These are phyloP conservation scores for Populus trichocarpa DNA, from an alignment of 441 rosid genomes.

Conservation along the genomic window DNA sequence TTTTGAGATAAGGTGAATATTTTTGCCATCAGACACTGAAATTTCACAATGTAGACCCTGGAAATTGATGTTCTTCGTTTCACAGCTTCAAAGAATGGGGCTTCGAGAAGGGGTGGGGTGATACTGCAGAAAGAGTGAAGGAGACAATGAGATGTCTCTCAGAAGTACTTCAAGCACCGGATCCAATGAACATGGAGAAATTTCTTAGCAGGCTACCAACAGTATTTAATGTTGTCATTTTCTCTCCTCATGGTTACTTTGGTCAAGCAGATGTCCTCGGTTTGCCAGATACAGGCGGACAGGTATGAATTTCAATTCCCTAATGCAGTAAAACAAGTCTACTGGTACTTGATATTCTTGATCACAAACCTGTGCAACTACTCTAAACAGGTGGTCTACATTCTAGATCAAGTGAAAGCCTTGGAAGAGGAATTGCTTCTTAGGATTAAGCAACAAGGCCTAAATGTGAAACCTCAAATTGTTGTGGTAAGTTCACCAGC, in stretches of 20 bases:
- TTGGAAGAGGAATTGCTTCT: conserved; percentile 76
- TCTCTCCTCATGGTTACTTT: conserved; percentile 84
- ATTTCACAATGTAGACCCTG: background rate
- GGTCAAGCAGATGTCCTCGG: conserved; percentile 88
- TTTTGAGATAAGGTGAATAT: conserved; percentile 59
- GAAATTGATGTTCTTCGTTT: background rate
- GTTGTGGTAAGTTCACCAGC: conserved; percentile 50
- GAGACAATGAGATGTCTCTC: conserved; percentile 74
- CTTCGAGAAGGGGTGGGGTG: conserved; percentile 80
- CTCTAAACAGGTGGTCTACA: conserved; percentile 62
- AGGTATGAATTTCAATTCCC: conserved; percentile 29
- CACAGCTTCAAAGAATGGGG: conserved; percentile 86
- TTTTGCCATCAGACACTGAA: background rate
- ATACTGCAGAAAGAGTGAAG: conserved; percentile 30
- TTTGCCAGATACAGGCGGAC: conserved; percentile 90
- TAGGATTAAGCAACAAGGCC: conserved; percentile 73
- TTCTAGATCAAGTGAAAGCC: conserved; percentile 85
- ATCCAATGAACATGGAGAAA: conserved; percentile 52
- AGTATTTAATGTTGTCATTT: conserved; percentile 66
- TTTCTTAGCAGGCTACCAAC: conserved; percentile 56
- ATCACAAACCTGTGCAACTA: background rate
- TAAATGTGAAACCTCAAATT: conserved; percentile 68
- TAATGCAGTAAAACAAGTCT: background rate
- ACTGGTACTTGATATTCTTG: background rate
- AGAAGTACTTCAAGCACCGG: conserved; percentile 85